These are phyloP conservation scores for Taiwanofungus camphoratus DNA, from an alignment of 1,284 basidiomycete genomes.

Conservation along the genomic window DNA sequence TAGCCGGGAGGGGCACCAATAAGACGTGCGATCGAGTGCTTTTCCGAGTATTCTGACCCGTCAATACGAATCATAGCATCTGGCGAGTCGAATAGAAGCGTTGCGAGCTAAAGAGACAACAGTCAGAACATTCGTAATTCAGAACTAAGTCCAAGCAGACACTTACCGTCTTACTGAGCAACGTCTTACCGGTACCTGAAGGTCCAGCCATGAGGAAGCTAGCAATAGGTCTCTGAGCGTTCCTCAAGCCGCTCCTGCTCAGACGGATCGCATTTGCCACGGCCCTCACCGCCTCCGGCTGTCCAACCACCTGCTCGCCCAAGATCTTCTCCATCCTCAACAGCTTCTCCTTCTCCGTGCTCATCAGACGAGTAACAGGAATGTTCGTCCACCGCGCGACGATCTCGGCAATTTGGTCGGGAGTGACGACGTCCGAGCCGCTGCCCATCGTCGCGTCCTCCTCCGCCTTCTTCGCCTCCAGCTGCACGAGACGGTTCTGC, in stretches of 20 bases:
- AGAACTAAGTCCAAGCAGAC: neutral
- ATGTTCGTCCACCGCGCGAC: constrained; percentile 89
- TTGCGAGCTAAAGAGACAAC: constrained; percentile 57
- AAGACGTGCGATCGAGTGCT: constrained; percentile 85
- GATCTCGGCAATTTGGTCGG: constrained; percentile 90
- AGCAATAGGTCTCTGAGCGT: constrained; percentile 82
- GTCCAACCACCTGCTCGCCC: constrained; percentile 74
- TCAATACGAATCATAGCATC: constrained; percentile 91
- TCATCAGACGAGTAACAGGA: constrained; percentile 83
- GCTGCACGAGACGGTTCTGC: constrained; percentile 65
- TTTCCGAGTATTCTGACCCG: constrained; percentile 90
- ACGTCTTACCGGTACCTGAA: constrained; percentile 87
- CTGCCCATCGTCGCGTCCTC: constrained; percentile 49
- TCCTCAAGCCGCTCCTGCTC: constrained; percentile 84
- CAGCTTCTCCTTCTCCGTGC: constrained; percentile 89
- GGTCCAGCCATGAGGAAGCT: constrained; percentile 92
- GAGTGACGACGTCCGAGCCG: constrained; percentile 76
- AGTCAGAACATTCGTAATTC: constrained; percentile 15
- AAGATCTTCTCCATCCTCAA: constrained; percentile 73
- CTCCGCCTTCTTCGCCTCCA: constrained; percentile 70
- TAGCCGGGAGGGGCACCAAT: constrained; percentile 91
- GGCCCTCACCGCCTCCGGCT: constrained; percentile 82
- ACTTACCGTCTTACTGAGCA: constrained; percentile 85
- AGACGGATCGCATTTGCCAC: constrained; percentile 91
- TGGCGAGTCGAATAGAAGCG: constrained; percentile 83